Base-by-base conservation (phyloP, 139 green algal species). In the Desmodesmus armatus region DNA sequence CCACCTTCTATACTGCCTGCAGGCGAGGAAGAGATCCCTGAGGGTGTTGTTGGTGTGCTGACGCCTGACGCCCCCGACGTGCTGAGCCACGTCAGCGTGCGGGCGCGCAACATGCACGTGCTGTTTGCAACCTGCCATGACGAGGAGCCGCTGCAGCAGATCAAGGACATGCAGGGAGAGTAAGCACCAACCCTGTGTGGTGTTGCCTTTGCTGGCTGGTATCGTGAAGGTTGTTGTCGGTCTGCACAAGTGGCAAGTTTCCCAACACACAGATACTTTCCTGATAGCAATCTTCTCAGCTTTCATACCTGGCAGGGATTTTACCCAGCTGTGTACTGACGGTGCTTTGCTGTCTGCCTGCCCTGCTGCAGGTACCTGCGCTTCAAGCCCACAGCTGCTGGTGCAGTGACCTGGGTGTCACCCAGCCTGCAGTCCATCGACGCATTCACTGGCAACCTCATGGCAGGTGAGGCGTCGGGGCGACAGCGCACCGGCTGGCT, bases 21-120 rank as follows among this genome's bases (percentile, higher is more conserved):
- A 85, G 90, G 90, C 33, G 95, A 99, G 90, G 96, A 99, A 90
- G 96, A 99, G 92, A 96, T 99, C 80, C 96, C 96, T 19, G 92
- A 95, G 80, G 95, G 96, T n/a, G 91, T 89, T 29, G 94, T 98
- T 41, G 95, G 91, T 3, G 91, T 99, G 87, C 87, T 99, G 13
- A 97, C 95, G 2, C 89, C 92, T 17, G 94, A 98, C 66, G 93
- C 96, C 0, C 95, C 95, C 0, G 96, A 99, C 83, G 94, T 99
- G 63, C 89, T 99, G 81, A 95, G 89, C 13, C 96, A 99, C 90
- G 92, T 98, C 33, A 91, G 88, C 13, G 96, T 99, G 76, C 90
- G 96, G n/a, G 94, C 96, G 2, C 91, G 96, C 78, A 99, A 99
- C 94, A 95, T 97, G 93, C 85, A 87, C 23, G 93, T 95, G 72